These are phyloP conservation scores for Fusarium burgessii DNA, from an alignment of 2,329 filamentous ascomycete genomes.

Conservation along the genomic window DNA sequence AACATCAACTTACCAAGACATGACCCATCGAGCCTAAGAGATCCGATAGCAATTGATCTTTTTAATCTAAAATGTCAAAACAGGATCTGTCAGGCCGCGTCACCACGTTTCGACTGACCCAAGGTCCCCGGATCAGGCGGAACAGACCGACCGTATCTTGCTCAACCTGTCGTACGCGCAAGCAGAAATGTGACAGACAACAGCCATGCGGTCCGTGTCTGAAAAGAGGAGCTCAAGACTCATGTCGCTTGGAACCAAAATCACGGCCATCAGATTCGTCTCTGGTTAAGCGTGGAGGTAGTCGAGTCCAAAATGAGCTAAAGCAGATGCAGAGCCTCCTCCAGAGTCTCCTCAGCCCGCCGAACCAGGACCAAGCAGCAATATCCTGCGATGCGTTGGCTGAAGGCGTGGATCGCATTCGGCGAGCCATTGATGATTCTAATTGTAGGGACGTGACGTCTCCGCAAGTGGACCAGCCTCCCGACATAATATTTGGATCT, in stretches of 20 bases:
- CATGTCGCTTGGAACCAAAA: background rate
- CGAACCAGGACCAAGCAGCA: background rate
- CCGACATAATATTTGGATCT: constrained; percentile 1
- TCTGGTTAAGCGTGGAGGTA: background rate
- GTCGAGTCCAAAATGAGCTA: constrained; percentile 8
- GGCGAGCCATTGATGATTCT: background rate
- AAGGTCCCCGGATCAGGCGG: background rate
- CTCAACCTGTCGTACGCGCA: constrained; percentile 9
- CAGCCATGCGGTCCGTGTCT: constrained; percentile 14
- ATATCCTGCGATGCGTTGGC: background rate
- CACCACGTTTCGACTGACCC: constrained; percentile 5
- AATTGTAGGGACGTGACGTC: accelerated
- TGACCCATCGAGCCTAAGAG: too few relatives aligned
- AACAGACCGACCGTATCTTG: constrained; percentile 13
- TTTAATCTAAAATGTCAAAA: background rate
- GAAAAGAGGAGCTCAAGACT: background rate
- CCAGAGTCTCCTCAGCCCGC: background rate
- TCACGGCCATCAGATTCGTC: accelerated
- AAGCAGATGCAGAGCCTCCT: constrained; percentile 17
- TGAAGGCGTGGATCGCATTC: background rate
- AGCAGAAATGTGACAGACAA: constrained; percentile 24
- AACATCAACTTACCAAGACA: too few relatives aligned
- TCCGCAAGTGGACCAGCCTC: background rate
- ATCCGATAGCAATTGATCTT: too few relatives aligned
- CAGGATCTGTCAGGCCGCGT: background rate